Evolutionary conservation across 2,329 filamentous ascomycete species (phyloP), one percentile per base, ranked within the genome.

Genomic region (Xylariaceae sp.): DNA sequence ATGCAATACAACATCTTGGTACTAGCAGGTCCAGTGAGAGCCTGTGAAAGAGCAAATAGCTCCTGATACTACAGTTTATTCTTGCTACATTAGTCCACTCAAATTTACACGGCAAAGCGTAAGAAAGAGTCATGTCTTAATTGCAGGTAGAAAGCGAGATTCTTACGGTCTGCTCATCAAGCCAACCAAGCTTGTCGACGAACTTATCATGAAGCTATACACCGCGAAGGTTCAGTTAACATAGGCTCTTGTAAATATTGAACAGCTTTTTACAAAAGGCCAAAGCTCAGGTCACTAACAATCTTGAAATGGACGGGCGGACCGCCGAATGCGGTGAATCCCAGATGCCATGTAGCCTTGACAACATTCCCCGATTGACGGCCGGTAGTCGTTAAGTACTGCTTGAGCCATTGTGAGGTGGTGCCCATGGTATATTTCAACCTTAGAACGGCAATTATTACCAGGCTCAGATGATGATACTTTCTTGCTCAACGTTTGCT

Each of bases 1-100:
- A 91, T 83, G 54, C 82, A 87, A 55, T 88, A 90, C 0, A 83
- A 67, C 82, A 91, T 87, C 65, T 91, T 91, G 1, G 87, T 90
- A 57, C 82, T 87, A 0, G 62, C 87, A 0, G 87, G 88, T 0
- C 87, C 87, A 0, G 83, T 84, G 2, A 90, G 75, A 1, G 84
- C 83, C 70, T 91, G 87, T 15, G 80, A 82, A 39, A 91, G 72
- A 21, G 83, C 85, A 68, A 91, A 91, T 0, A 91, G 77, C 64
- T 91, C 87, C 67, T 88, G 84, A 69, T 86, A 90, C 83, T 58
- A 16, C n/a, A n/a, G n/a, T 27, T 23, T 8, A 35, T 27, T 16
- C 15, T 6, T 7, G 15, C n/a, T n/a, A n/a, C n/a, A n/a, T n/a
- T n/a, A n/a, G n/a, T n/a, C n/a, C n/a, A n/a, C n/a, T n/a, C n/a